Conservation (phyloP, 257 asterid species). For the Nicotiana tomentosiformis region DNA sequence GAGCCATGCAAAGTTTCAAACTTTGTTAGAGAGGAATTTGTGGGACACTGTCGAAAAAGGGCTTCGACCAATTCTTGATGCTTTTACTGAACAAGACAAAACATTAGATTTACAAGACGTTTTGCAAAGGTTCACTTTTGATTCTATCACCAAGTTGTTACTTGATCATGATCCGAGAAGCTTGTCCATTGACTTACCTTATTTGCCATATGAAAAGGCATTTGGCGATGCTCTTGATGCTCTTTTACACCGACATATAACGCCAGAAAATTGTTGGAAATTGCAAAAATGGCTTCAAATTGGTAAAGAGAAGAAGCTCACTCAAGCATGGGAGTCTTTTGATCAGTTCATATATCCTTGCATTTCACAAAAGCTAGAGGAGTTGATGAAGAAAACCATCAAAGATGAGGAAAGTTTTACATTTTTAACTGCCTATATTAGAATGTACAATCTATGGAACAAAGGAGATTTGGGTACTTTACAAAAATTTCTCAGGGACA, state of each 20-base stretch:
- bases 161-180: not conserved
- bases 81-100: too few species aligned
- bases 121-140: too few species aligned
- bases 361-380: not conserved
- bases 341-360: conserved; percentile 6
- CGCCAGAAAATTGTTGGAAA: not conserved
- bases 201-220: not conserved
- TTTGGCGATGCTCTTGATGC: not conserved
- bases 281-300: not conserved
- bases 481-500: not conserved
- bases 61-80: not conserved
- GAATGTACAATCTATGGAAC: not conserved
- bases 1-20: not conserved
- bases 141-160: too few species aligned
- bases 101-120: too few species aligned
- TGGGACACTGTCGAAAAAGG: not conserved
- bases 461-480: not conserved
- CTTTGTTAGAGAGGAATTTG: not conserved
- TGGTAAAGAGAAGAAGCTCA: conserved; percentile 4
- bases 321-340: not conserved
- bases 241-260: not conserved
- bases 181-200: not conserved
- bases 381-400: not conserved
- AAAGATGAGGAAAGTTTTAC: not conserved
- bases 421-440: not conserved